These are phyloP conservation scores for Akanthomyces muscarius DNA, from an alignment of 2,329 filamentous ascomycete species.

Conservation along the genomic window DNA sequence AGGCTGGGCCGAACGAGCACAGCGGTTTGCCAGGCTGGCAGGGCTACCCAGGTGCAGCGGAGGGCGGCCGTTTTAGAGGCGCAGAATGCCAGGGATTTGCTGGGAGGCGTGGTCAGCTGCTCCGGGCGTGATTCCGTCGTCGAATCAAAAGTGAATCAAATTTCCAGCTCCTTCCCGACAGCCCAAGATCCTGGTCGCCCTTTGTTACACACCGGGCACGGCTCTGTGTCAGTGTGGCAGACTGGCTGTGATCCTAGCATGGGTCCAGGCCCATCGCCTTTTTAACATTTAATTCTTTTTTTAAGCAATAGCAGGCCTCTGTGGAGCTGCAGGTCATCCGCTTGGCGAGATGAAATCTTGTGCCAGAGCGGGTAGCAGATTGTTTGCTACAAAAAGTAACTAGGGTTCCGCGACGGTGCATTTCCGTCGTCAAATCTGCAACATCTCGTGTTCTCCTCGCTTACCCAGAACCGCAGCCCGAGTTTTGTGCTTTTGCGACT, in stretches of 20 bases:
- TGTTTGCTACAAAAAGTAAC: too few species aligned
- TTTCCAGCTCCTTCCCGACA: not conserved
- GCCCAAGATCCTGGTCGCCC: not conserved
- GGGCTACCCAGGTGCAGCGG: not conserved
- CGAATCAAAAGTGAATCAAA: constrained; percentile 13
- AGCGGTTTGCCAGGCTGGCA: not conserved
- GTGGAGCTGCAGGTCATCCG: too few species aligned
- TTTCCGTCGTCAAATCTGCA: too few species aligned
- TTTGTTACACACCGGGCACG: not conserved
- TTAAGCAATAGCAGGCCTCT: too few species aligned
- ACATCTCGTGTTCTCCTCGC: too few species aligned
- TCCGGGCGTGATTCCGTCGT: not conserved
- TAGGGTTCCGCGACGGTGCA: too few species aligned
- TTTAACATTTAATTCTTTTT: too few species aligned
- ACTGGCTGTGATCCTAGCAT: not conserved
- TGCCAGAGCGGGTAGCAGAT: too few species aligned
- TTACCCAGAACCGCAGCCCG: too few species aligned
- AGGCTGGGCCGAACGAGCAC: not conserved
- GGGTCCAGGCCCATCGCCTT: too few species aligned
- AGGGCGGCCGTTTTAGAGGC: constrained; percentile 9
- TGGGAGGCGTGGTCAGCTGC: not conserved
- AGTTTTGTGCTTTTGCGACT: too few species aligned
- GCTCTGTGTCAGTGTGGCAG: not conserved
- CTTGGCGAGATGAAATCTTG: too few species aligned
- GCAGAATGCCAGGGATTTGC: not conserved